Evolutionary conservation across 2,329 filamentous ascomycete genomes (phyloP).

Genomic region (Pseudopithomyces maydicus): DNA sequence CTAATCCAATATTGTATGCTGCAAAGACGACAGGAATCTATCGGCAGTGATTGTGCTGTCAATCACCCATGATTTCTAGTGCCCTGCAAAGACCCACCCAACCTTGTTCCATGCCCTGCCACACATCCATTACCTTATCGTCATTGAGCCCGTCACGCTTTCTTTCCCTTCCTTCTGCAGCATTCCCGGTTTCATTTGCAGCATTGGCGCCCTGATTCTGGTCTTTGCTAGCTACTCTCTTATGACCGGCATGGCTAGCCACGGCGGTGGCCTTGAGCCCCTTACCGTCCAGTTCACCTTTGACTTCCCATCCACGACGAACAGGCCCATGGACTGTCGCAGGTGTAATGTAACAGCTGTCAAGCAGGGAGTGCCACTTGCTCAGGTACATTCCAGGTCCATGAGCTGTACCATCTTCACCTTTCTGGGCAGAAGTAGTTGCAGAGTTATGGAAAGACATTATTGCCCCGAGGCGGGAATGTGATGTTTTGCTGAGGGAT

Average conservation of each 20-base stretch:
- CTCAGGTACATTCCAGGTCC: slow-evolving; percentile 75
- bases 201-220: slow-evolving; percentile 13
- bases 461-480: slow-evolving; percentile 61
- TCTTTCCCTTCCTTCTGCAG: slow-evolving; percentile 31
- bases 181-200: slow-evolving; percentile 33
- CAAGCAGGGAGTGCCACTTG: slow-evolving; percentile 73
- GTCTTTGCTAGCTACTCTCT: slow-evolving; percentile 16
- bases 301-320: slow-evolving; percentile 50
- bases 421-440: neutral
- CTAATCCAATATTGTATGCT: too few species aligned
- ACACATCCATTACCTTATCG: slow-evolving; percentile 33
- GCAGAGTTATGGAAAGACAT: slow-evolving; percentile 41
- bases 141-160: slow-evolving; percentile 38
- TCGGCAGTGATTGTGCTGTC: neutral
- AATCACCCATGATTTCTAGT: slow-evolving; percentile 40
- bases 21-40: too few species aligned
- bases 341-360: slow-evolving; percentile 72
- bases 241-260: slow-evolving; percentile 13
- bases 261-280: slow-evolving; percentile 31
- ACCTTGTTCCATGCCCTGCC: slow-evolving; percentile 36
- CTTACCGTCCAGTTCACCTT: slow-evolving; percentile 43
- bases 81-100: slow-evolving; percentile 41
- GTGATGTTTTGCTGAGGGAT: slow-evolving; percentile 60
- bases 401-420: slow-evolving; percentile 48
- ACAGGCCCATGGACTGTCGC: slow-evolving; percentile 57